Evolutionary conservation across 2,329 filamentous ascomycete species (phyloP).

Genomic region (Paramyrothecium roridum): DNA sequence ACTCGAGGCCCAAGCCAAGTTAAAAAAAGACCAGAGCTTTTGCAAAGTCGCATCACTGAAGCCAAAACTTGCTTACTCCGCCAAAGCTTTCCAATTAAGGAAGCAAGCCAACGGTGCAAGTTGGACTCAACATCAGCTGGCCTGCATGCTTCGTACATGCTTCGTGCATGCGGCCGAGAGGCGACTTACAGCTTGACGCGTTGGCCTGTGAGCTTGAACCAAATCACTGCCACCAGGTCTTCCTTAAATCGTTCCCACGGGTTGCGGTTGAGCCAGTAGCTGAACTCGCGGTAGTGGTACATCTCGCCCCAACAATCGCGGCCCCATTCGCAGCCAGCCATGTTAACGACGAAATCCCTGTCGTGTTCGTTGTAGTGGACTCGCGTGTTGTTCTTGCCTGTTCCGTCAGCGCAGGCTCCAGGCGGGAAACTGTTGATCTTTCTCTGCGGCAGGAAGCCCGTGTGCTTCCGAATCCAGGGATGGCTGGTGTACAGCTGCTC

Average conservation of each 20-base stretch:
- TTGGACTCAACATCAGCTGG: no score
- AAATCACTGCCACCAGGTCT: conserved; percentile 57
- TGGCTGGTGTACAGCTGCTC: conserved; percentile 90
- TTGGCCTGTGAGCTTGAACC: conserved; percentile 62
- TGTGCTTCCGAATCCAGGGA: conserved; percentile 86
- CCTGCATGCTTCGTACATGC: no score
- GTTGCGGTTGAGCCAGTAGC: conserved; percentile 82
- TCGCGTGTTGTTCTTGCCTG: conserved; percentile 60
- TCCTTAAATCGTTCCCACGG: conserved; percentile 76
- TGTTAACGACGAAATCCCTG: conserved; percentile 93
- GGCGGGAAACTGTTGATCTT: conserved; percentile 92
- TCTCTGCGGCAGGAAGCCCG: conserved; percentile 86
- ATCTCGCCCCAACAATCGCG: conserved; percentile 98
- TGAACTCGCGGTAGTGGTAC: conserved; percentile 90
- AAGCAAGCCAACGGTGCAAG: no score
- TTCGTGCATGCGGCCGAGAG: background rate
- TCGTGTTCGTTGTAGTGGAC: conserved; percentile 86
- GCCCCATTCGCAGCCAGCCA: conserved; percentile 97
- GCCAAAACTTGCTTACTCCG: no score
- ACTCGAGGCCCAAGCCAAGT: background rate
- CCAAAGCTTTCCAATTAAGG: no score
- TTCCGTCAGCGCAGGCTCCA: conserved; percentile 78
- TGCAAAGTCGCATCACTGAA: no score
- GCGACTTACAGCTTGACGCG: conserved; percentile 50
- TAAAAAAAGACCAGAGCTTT: background rate